Evolutionary conservation across 805 yeast genomes (phyloP), one percentile per base, ranked within the genome.

Genomic region (Sporopachydermia lactativora): DNA sequence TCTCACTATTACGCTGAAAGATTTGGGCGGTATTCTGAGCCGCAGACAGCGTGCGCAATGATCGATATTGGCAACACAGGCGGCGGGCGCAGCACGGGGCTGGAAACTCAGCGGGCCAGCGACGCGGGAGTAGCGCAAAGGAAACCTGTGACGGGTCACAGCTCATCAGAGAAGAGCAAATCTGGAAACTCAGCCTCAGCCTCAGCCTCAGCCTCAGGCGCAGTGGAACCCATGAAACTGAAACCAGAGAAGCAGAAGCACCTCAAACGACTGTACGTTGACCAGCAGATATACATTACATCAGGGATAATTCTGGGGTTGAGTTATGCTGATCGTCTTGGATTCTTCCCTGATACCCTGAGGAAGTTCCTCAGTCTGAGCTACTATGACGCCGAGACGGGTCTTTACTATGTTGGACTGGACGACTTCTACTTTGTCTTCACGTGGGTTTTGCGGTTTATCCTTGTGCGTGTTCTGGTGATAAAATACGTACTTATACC

Each of bases 401-500:
- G 31, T 24, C n/a, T 55, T 31, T 80, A 75, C 50, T 80, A 70
- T 49, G 70, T 75, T 43, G 79, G 80, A 15, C 40, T 50, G 3
- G 67, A 75, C 46, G 88, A 79, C 50, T 42, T 51, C 2, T 78
- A 66, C 55, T 65, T 70, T 49, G 73, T 77, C 13, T 42, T 70
- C 4, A 63, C 68, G 39, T 71, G 76, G 61, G 64, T 81, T 5
- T 59, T 81, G n/a, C 52, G 62, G 8, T 59, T 78, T 42, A 69
- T 76, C 1, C 68, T 80, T 41, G 51, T 78, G 28, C 64, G 94
- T 46, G 68, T 81, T 3, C 56, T 68, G n/a, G 48, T 72, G 28
- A 78, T 83, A 77, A 66, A 68, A 40, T 70, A 61, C 46, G 47
- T 73, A 5, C 66, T 81, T 39, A 65, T 61, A 41, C 85, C 88